Conservation (phyloP, 2,329 filamentous ascomycete genomes). For the Pestalotiopsis sp. region DNA sequence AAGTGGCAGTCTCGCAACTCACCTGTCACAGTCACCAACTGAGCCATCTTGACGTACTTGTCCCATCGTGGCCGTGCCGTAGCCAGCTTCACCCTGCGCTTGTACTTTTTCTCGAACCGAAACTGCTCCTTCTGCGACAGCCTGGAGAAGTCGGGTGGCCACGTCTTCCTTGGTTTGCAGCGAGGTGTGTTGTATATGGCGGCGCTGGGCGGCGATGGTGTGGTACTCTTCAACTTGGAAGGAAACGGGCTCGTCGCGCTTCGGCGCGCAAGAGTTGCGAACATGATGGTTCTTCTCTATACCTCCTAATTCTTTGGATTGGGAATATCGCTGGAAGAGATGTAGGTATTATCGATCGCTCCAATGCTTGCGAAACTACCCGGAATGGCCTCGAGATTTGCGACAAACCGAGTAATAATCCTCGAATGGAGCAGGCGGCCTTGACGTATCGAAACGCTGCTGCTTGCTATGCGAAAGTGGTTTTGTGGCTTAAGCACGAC, state of each 20-base stretch:
- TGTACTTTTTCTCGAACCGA: slow-evolving; percentile 77
- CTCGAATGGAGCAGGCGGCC: neutral
- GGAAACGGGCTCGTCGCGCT: slow-evolving; percentile 33
- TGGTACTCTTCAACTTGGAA: slow-evolving; percentile 23
- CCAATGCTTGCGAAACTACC: neutral
- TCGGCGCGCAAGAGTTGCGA: slow-evolving; percentile 46
- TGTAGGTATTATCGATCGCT: neutral
- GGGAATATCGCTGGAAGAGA: neutral
- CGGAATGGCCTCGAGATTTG: neutral
- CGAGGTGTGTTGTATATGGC: slow-evolving; percentile 53
- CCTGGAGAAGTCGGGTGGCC: slow-evolving; percentile 76
- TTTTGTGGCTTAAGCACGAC: neutral
- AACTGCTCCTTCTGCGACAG: slow-evolving; percentile 74
- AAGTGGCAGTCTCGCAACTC: slow-evolving; percentile 36
- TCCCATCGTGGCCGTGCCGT: slow-evolving; percentile 32
- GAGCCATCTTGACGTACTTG: slow-evolving; percentile 57
- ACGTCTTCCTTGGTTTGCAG: slow-evolving; percentile 69
- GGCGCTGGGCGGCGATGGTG: slow-evolving; percentile 20
- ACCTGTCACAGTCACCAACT: slow-evolving; percentile 62
- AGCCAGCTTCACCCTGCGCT: slow-evolving; percentile 60
- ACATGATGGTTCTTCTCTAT: slow-evolving; percentile 35
- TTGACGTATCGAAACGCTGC: neutral
- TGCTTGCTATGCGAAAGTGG: neutral
- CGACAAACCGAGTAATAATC: neutral
- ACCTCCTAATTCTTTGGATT: neutral